These are phyloP conservation scores for Mycosphaerella sp. DNA, from an alignment of 2,329 filamentous ascomycete genomes.

Conservation along the genomic window DNA sequence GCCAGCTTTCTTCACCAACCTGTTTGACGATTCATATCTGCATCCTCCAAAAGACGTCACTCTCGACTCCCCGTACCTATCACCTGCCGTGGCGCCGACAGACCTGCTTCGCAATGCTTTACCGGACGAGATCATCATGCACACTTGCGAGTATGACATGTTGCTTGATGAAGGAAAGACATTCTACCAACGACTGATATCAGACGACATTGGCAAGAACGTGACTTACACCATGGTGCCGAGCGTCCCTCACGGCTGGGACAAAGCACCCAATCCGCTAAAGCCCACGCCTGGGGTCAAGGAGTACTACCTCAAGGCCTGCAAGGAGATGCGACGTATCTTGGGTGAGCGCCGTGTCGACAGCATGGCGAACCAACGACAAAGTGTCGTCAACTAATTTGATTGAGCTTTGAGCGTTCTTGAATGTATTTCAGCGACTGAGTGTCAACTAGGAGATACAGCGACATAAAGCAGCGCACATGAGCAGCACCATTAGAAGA, in stretches of 20 bases:
- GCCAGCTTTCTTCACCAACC: slow-evolving; percentile 46
- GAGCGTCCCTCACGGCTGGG: slow-evolving; percentile 59
- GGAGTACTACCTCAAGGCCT: slow-evolving; percentile 51
- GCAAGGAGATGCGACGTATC: slow-evolving; percentile 46
- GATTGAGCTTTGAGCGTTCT: neutral
- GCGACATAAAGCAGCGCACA: neutral
- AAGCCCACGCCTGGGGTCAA: slow-evolving; percentile 48
- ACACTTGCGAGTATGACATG: slow-evolving; percentile 63
- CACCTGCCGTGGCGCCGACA: slow-evolving; percentile 51
- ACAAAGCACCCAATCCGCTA: slow-evolving; percentile 59
- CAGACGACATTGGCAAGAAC: slow-evolving; percentile 43
- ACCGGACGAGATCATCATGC: slow-evolving; percentile 56
- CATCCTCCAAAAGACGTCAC: slow-evolving; percentile 40
- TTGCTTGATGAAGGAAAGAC: slow-evolving; percentile 56
- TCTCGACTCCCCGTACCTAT: slow-evolving; percentile 54
- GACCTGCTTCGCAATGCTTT: slow-evolving; percentile 49
- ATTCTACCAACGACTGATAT: slow-evolving; percentile 53
- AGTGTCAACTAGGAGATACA: neutral
- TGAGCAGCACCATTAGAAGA: neutral
- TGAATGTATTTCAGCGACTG: slow-evolving; percentile 1
- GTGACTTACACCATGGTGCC: slow-evolving; percentile 55
- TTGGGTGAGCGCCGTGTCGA: slow-evolving; percentile 24
- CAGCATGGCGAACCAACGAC: slow-evolving; percentile 9
- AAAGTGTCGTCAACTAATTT: slow-evolving; percentile 17
- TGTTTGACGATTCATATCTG: slow-evolving; percentile 48